Base-by-base conservation (phyloP, 164 flowering plant species). In the Berberis vulgaris region DNA sequence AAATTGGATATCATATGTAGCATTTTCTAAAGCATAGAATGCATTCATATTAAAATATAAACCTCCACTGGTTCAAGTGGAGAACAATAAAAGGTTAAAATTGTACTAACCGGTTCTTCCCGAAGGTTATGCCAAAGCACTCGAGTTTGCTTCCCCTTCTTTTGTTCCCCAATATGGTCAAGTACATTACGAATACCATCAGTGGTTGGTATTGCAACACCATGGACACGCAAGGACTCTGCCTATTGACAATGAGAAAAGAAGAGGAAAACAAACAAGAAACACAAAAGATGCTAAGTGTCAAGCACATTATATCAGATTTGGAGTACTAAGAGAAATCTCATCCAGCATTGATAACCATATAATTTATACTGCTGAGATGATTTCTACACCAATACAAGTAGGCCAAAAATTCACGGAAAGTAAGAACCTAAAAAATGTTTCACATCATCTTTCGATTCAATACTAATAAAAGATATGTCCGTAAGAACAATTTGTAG, bases 101-200 rank as follows among this genome's bases (percentile, higher is more conserved):
- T 26, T 26, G 26, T 26, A 26, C 66, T 76, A 79, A 89, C 98
- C 72, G 98, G 98, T 65, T 93, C 98, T 77, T 89, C 96, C 2
- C 96, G 93, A 67, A 93, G 95, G 66, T 74, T 86, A 70, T 86
- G 85, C 96, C 98, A 93, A 61, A 89, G 88, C 61, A 93, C 80
- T 49, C 76, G 80, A 41, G 76, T 76, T 67, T 67, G 70, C 73
- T 77, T 80, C 66, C 87, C 87, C 71, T 86, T 83, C 63, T 70
- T 71, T 70, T 77, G 84, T 55, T 83, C 80, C n/a, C 93, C 86
- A 64, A 93, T 79, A 74, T 93, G 85, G 64, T 83, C 74, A 63
- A 89, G 93, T 66, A 92, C 96, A 81, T 89, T 89, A 10, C 75
- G 81, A 46, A 89, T 89, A 45, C 98, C 98, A 54, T 78, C 84